Conservation (phyloP, 2,329 filamentous ascomycete species). For the Phaeosphaeria sp. region DNA sequence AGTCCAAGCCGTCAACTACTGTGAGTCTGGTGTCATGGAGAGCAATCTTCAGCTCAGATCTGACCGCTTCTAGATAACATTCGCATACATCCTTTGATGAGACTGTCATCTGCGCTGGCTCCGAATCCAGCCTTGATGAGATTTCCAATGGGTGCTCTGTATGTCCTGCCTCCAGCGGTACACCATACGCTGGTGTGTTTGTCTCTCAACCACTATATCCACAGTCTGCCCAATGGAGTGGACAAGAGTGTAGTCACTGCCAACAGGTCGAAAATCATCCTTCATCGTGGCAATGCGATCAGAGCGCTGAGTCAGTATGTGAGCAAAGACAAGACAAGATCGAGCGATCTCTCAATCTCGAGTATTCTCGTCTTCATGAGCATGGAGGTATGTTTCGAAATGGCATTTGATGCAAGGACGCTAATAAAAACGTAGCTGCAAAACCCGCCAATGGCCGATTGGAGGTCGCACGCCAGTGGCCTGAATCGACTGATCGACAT, state of each 20-base stretch:
- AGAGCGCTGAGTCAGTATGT: conserved; percentile 31
- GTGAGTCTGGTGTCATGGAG: conserved; percentile 15
- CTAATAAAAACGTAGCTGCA: conserved; percentile 30
- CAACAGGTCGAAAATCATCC: conserved; percentile 31
- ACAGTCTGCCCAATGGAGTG: conserved; percentile 19
- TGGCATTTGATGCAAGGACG: background rate
- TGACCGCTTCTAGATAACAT: conserved; percentile 28
- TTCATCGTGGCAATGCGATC: conserved; percentile 39
- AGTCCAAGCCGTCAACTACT: conserved; percentile 42
- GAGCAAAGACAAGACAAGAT: conserved; percentile 29
- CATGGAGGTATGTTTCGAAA: conserved; percentile 28
- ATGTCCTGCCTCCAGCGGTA: conserved; percentile 36
- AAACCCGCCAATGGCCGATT: conserved; percentile 26
- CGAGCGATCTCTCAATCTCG: conserved; percentile 32
- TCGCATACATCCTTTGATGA: conserved; percentile 28
- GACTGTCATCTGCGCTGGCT: conserved; percentile 21
- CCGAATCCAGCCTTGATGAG: conserved; percentile 35
- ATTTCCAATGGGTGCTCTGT: conserved; percentile 33
- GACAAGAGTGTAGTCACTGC: conserved; percentile 11
- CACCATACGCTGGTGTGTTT: conserved; percentile 38
- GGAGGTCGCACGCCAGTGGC: conserved; percentile 37
- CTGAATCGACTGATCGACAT: conserved; percentile 35
- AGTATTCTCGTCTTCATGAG: conserved; percentile 40
- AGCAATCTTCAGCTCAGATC: background rate
- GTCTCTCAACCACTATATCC: conserved; percentile 32